Conservation (phyloP, 148 eudicot genomes). For the Cornus kousa region DNA sequence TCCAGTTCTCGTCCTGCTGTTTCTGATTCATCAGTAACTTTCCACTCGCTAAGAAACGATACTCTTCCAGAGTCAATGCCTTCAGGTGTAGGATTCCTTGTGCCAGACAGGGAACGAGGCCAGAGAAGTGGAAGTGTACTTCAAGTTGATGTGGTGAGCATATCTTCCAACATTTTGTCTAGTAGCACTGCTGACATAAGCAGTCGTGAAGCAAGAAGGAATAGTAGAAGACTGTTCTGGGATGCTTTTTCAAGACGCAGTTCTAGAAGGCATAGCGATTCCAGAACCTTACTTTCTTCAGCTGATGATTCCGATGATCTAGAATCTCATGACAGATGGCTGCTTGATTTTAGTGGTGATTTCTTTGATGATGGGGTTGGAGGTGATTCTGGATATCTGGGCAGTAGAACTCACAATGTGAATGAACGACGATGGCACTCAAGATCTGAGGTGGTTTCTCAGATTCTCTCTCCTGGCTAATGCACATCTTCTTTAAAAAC, state of each 20-base stretch:
- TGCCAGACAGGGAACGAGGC: slow-evolving; percentile 44
- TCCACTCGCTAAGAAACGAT: slow-evolving; percentile 35
- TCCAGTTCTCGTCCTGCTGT: slow-evolving; percentile 28
- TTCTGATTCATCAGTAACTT: slow-evolving; percentile 32
- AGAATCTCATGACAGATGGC: slow-evolving; percentile 68
- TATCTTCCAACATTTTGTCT: slow-evolving; percentile 44
- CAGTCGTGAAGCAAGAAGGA: slow-evolving; percentile 58
- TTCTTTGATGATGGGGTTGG: slow-evolving; percentile 46
- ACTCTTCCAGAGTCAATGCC: slow-evolving; percentile 31
- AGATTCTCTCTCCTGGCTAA: slow-evolving; percentile 2
- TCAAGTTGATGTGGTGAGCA: slow-evolving; percentile 53
- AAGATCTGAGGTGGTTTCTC: slow-evolving; percentile 62
- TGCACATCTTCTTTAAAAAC: background rate
- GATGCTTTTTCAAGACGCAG: slow-evolving; percentile 70
- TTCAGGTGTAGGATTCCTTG: slow-evolving; percentile 37
- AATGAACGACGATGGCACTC: slow-evolving; percentile 50
- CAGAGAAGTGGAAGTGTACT: slow-evolving; percentile 41
- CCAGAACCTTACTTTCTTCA: slow-evolving; percentile 45
- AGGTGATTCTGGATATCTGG: slow-evolving; percentile 42
- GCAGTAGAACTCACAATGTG: slow-evolving; percentile 44
- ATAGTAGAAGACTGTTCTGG: slow-evolving; percentile 66
- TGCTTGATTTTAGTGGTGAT: slow-evolving; percentile 60
- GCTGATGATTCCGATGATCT: slow-evolving; percentile 45
- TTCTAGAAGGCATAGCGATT: slow-evolving; percentile 54
- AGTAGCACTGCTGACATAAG: slow-evolving; percentile 39